These are phyloP conservation scores for Chalciporus sp. DNA, from an alignment of 1,284 basidiomycete species.

Conservation along the genomic window DNA sequence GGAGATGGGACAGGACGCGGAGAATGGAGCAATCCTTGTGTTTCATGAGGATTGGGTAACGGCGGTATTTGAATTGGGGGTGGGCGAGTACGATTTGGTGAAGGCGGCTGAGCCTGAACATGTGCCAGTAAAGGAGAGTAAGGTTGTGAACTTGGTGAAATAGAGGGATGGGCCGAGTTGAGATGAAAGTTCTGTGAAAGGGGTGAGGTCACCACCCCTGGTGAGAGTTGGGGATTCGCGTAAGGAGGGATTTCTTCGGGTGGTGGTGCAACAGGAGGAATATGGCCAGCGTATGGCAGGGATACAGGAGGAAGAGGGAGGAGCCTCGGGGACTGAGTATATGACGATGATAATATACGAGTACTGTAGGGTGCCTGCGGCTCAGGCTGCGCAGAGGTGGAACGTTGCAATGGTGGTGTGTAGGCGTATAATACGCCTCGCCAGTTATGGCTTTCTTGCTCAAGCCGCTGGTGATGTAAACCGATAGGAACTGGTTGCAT, in stretches of 20 bases:
- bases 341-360: conserved; percentile 13
- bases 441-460: conserved; percentile 20
- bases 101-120: conserved; percentile 4
- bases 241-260: conserved; percentile 10
- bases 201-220: conserved; percentile 60
- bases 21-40: conserved; percentile 28
- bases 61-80: conserved; percentile 22
- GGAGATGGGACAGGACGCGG: conserved; percentile 34
- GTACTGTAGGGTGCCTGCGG: conserved; percentile 17
- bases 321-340: conserved; percentile 19
- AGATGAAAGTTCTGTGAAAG: conserved; percentile 60
- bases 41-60: conserved; percentile 34
- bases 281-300: conserved; percentile 7
- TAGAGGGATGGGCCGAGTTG: conserved; percentile 58
- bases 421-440: conserved; percentile 14
- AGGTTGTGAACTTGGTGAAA: conserved; percentile 54
- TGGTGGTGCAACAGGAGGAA: conserved; percentile 9
- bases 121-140: conserved; percentile 31
- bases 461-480: conserved; percentile 10
- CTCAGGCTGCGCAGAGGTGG: conserved; percentile 18
- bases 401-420: conserved; percentile 17
- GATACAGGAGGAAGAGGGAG: conserved; percentile 17
- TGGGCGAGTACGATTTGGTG: conserved; percentile 17
- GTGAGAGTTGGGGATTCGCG: conserved; percentile 44
- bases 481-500: conserved; percentile 2